A percentile compares a stretch with the other conserved stretches of the same genome.
These are phyloP conservation scores for Heterobasidion annosum DNA, from an alignment of 1,284 basidiomycete species.

Conservation along the genomic window DNA sequence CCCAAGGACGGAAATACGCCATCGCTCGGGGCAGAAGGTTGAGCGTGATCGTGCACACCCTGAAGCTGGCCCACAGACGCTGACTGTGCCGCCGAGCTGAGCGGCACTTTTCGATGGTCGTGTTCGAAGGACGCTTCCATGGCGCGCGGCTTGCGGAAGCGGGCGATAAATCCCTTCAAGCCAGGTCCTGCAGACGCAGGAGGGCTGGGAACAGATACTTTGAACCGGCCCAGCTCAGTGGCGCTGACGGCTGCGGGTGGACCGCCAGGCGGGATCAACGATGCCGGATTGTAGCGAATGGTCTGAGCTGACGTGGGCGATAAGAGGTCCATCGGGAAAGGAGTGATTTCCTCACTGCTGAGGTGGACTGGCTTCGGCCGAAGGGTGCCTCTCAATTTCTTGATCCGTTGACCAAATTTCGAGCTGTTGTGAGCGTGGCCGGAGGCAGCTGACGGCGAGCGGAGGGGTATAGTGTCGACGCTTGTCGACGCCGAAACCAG, in stretches of 20 bases:
- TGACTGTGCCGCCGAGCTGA: constrained; percentile 17
- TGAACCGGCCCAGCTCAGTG: constrained; percentile 41
- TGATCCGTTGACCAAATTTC: constrained; percentile 45
- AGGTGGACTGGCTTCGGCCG: constrained; percentile 45
- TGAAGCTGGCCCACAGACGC: constrained; percentile 10
- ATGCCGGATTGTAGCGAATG: constrained; percentile 14
- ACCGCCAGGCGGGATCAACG: constrained; percentile 16
- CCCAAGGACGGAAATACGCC: constrained; percentile 1
- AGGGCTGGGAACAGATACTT: constrained; percentile 43
- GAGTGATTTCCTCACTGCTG: constrained; percentile 43
- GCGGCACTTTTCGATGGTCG: constrained; percentile 9
- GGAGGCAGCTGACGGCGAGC: constrained; percentile 25
- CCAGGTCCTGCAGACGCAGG: constrained; percentile 66
- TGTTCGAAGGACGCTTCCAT: constrained; percentile 20
- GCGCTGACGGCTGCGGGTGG: constrained; percentile 29
- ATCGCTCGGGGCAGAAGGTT: constrained; percentile 7
- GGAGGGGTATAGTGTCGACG: constrained; percentile 65
- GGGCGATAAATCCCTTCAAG: constrained; percentile 70
- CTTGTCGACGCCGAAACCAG: constrained; percentile 69
- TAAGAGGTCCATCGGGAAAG: constrained; percentile 29
- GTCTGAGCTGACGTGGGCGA: constrained; percentile 13
- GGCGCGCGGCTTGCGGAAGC: constrained; percentile 58
- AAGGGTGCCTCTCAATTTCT: constrained; percentile 59
- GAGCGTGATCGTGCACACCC: neutral
- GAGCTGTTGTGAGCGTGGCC: constrained; percentile 12